Base-by-base conservation (phyloP, 352 stramenopile genomes). In the Pythium vanterpoolii region DNA sequence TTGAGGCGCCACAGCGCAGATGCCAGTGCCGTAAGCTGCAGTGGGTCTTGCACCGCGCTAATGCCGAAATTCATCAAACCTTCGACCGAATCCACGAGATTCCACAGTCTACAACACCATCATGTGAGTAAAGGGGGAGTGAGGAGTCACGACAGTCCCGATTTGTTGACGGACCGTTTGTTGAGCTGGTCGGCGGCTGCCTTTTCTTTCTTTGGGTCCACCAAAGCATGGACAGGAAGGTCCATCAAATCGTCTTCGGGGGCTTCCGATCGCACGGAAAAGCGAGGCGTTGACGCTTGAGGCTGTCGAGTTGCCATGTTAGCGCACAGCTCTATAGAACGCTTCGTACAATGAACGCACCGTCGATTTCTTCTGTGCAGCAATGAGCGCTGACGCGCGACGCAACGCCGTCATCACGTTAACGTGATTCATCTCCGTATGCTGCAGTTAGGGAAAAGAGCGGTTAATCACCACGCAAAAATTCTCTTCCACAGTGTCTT, bases 31-130 rank as follows among this genome's bases (percentile, higher is more conserved):
- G 64, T 76, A 6, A 90, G 52, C 18, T 64, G 59, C 40, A 60
- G 67, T 28, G 73, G 72, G 7, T 62, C 73, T 65, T 82, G 72
- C 34, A 90, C 71, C 0, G 68, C 68, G n/a, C 61, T 52, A 55
- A 84, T 77, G 26, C 75, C 74, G 62, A 91, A 91, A 47, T 86
- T 87, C 34, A 88, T 70, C 14, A 89, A 56, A 6, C 73, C 80
- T 60, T 91, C 81, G 8, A 77, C 71, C 24, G 75, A 65, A 59
- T 88, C 66, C 30, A 91, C 73, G 24, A 91, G 56, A 56, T 86
- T 83, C 78, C 77, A 90, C 47, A 90, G 77, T 26, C 78, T 89
- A 48, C 1, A n/a, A 33, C 4, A 1, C 14, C 5, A 38, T 45
- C 1, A 44, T 24, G 19, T 45, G 16, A 42, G 39, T 31, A 23